Base-by-base conservation (phyloP, 2,329 filamentous ascomycete genomes). In the Colletotrichum caudatum region DNA sequence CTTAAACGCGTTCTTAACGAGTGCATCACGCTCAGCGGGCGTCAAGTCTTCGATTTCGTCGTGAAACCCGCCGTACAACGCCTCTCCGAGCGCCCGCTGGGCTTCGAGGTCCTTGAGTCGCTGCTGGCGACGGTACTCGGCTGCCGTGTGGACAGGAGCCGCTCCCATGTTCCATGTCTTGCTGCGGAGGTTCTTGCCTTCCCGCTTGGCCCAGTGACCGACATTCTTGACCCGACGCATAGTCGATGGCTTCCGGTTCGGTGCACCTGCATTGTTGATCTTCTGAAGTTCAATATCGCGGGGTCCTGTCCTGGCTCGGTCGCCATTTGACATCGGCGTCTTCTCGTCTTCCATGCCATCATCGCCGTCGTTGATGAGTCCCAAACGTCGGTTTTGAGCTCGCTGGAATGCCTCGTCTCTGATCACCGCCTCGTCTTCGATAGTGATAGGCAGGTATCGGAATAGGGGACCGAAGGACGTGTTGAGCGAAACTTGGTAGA, bases 31-130 rank as follows among this genome's bases (percentile, higher is more conserved):
- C 80, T 98, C 94, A 23, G 95, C 93, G 0, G 94, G 94, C 1
- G 94, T 96, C 60, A 99, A 85, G 78, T 99, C 96, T 80, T 98
- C 95, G 74, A 99, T 91, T 84, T 97, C 95, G 78, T 98, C 95
- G 75, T 95, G 91, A 76, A 95, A 93, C 5, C 93, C 93, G 29
- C 93, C 92, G 80, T 95, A 99, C 2, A 98, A 86, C 3, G 94
- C 92, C 60, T 94, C 91, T 8, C 92, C 93, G 35, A 95, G 92
- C 2, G 89, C 87, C 44, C 84, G 88, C 80, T 95, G 93, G 0
- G 90, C 89, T 80, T 96, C 93, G 2, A 93, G 81, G 75, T 95
- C 92, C 71, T 85, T 86, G 73, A 84, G 81, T 5, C 85, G 85
- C 67, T 86, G 86, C 37, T 84, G 75, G 26, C 80, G 79, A 33